Base-by-base conservation (phyloP, 345 rosid genomes). In the Citrus glauca region DNA sequence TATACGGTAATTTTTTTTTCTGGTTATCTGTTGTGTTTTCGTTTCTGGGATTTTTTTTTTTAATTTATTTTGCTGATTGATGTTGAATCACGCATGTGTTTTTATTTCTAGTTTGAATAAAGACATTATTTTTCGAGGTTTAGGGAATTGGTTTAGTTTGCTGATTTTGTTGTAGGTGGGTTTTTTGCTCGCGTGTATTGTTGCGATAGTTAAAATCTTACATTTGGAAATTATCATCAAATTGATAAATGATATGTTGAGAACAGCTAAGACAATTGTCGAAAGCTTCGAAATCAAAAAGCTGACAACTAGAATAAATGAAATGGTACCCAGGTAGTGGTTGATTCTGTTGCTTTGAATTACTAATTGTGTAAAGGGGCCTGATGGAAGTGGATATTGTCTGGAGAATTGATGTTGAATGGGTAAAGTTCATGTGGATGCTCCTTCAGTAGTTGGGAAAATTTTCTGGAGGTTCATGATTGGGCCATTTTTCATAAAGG, bases 1-100 rank as follows among this genome's bases (percentile, higher is more conserved):
- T 85, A 88, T 91, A 28, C 92, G 98, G 98, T 94, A 85, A 73
- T 19, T 9, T 77, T 35, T 48, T 25, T 48, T 66, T 40, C 32
- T 9, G 24, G 45, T 65, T 33, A 33, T 19, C 17, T 19, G 8
- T 33, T n/a, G 42, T 66, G 38, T 11, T 42, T 38, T 56, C 35
- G 7, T 13, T 24, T 73, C 37, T 67, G 62, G 56, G 70, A 5
- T 74, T 64, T 33, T 53, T 33, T 53, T 65, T 27, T 0, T 27
- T 0, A 0, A 9, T 77, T 38, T 38, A 16, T 61, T 32, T 37
- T 3, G 50, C 5, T 45, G 10, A 53, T 55, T 73, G 2, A 27
- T 32, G 56, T 72, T 42, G 14, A 20, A 35, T 14, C 25, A 56
- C 6, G 59, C 33, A n/a, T 71, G 40, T 71, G 7, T 24, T 80